Evolutionary conservation across 164 flowering plant genomes (phyloP).

Genomic region (Annona squamosa): DNA sequence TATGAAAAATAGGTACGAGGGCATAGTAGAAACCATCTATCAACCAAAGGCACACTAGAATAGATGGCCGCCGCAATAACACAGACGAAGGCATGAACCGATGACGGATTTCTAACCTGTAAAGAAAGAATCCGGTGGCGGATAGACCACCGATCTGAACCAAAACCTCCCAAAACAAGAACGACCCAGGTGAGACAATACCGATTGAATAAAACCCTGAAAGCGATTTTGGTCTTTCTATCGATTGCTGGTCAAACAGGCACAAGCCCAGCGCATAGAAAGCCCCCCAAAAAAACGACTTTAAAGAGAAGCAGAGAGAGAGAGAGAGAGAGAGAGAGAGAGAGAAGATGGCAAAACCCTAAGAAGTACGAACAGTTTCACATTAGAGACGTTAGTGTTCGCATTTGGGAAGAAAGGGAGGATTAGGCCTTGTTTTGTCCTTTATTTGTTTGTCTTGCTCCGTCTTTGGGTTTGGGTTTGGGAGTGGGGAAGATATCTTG

Average conservation of each 20-base stretch:
- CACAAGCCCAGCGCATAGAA: background rate
- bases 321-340: background rate
- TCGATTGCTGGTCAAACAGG: background rate
- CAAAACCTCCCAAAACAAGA: background rate
- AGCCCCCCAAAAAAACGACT: background rate
- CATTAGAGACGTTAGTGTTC: background rate
- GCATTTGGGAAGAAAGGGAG: background rate
- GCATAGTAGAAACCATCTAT: background rate
- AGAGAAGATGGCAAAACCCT: background rate
- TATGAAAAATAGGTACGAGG: background rate
- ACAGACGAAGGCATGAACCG: background rate
- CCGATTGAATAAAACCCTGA: background rate
- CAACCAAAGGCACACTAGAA: background rate
- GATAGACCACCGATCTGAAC: background rate
- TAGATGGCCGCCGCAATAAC: too few species aligned
- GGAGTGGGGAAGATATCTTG: background rate
- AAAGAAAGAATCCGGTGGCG: background rate
- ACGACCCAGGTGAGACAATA: slow-evolving; percentile 2
- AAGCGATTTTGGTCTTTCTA: background rate
- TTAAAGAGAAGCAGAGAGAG: background rate
- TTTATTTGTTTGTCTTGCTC: background rate
- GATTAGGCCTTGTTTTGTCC: background rate
- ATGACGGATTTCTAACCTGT: background rate
- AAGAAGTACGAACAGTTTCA: background rate
- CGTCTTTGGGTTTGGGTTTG: background rate